A percentile compares a stretch with the other conserved stretches of the same genome.
Conservation (phyloP, 305 asterid genomes). For the Andrographis paniculata region DNA sequence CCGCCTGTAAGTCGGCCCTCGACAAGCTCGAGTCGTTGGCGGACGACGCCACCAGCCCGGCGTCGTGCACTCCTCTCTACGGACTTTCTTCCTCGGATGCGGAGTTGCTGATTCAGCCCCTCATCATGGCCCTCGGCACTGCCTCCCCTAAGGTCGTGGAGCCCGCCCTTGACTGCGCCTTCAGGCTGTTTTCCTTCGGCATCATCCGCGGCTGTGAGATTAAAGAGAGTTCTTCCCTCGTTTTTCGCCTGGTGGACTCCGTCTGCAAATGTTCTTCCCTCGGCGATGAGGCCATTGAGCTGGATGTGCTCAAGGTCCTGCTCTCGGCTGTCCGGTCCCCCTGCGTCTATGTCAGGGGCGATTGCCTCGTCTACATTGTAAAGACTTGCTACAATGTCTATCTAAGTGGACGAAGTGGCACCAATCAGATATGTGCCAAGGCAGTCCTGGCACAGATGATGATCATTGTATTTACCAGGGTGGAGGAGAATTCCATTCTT, state of each 20-base stretch:
- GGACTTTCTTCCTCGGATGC: conserved; percentile 66
- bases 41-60: conserved; percentile 65
- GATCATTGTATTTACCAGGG: conserved; percentile 79
- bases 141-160: conserved; percentile 80
- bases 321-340: conserved; percentile 82
- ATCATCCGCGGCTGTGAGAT: conserved; percentile 69
- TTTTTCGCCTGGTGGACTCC: conserved; percentile 67
- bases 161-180: conserved; percentile 91
- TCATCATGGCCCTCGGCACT: conserved; percentile 67
- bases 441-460: conserved; percentile 93
- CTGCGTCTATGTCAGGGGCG: conserved; percentile 57
- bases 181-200: conserved; percentile 66
- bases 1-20: conserved; percentile 82
- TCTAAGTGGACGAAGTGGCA: conserved; percentile 85
- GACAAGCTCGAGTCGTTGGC: conserved; percentile 76
- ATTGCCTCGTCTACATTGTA: conserved; percentile 70
- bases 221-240: conserved; percentile 30
- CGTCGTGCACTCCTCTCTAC: conserved; percentile 75
- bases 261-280: conserved; percentile 73
- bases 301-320: conserved; percentile 66
- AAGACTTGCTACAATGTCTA: conserved; percentile 93
- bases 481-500: conserved; percentile 55
- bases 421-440: conserved; percentile 99
- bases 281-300: conserved; percentile 74
- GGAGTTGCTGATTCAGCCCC: conserved; percentile 61